Evolutionary conservation across 805 yeast species (phyloP), one percentile per base, ranked within the genome.

Genomic region (Kodamaea restingae): DNA sequence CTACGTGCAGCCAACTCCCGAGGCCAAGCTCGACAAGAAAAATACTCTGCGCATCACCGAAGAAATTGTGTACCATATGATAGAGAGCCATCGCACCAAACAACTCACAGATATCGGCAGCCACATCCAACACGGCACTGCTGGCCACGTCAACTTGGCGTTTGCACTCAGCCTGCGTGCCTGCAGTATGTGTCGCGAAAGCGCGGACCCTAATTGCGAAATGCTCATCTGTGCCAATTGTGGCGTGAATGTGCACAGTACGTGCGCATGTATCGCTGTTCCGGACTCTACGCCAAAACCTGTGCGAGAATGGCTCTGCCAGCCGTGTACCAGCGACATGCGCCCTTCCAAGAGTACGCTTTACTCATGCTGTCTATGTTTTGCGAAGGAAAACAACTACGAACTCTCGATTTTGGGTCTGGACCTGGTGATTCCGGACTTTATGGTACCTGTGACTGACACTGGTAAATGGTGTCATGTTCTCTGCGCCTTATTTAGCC

Each of bases 381-480:
- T 65, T 31, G 70, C 77, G 0, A 67, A 73, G 31, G 84, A 77
- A 34, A 51, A 63, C 14, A 73, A 75, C 47, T 63, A 67, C 44
- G 79, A 70, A 44, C 55, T 67, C 10, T 64, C 73, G 2, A 63
- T 70, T 15, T 51, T 58, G 15, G 77, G 80, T 1, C 56, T 59
- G 6, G 55, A 60, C 2, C 36, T 47, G 29, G 70, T 71, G 1
- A 59, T 59, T 21, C 80, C 85, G 0, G 90, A 83, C 49, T 85
- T 80, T 21, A 56, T 87, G 49, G 84, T 84, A 51, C 70, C 87
- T n/a, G 78, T 93, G 0, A 48, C 54, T 3, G 75, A 70, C 40
- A 46, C 65, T 0, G 85, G 85, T 1, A 67, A 71, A 41, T 88
- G 96, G 96, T 78, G 80, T 24, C 96, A 88, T 63, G 62, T 82